These are phyloP conservation scores for Leptosphaerulina australis DNA, from an alignment of 2,329 filamentous ascomycete genomes.

Conservation along the genomic window DNA sequence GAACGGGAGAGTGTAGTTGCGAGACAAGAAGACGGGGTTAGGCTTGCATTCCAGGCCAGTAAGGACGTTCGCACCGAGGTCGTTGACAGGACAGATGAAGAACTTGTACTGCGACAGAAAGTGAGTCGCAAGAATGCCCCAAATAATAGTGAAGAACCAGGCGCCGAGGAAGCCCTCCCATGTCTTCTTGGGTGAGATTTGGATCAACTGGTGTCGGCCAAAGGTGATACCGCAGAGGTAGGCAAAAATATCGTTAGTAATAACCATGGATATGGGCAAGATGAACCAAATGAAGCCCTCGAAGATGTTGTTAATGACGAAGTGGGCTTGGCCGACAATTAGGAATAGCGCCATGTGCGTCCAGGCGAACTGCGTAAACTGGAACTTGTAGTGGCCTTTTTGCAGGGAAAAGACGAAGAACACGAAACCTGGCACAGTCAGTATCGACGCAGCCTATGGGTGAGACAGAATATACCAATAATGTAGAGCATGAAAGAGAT, in stretches of 20 bases:
- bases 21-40: constrained; percentile 88
- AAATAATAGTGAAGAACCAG: constrained; percentile 92
- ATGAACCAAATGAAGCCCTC: constrained; percentile 99
- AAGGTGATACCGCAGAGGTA: constrained; percentile 98
- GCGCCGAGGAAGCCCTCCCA: constrained; percentile 96
- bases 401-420: constrained; percentile 96
- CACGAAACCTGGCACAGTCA: constrained; percentile 75
- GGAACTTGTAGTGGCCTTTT: constrained; percentile 95
- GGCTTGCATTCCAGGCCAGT: constrained; percentile 87
- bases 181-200: constrained; percentile 98
- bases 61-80: constrained; percentile 91
- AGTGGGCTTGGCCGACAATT: constrained; percentile 97
- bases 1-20: constrained; percentile 71
- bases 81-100: constrained; percentile 97
- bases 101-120: constrained; percentile 90
- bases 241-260: constrained; percentile 98
- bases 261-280: constrained; percentile 89
- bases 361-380: constrained; percentile 99
- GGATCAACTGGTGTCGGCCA: constrained; percentile 94
- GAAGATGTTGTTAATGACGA: constrained; percentile 99
- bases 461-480: constrained; percentile 71
- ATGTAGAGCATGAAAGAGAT: constrained; percentile 99
- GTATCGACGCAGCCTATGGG: constrained; percentile 4
- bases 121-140: constrained; percentile 81
- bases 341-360: constrained; percentile 99